phyloP scores from a whole-genome alignment of 139 green algal species.

The Chlorella sorokiniana region DNA sequence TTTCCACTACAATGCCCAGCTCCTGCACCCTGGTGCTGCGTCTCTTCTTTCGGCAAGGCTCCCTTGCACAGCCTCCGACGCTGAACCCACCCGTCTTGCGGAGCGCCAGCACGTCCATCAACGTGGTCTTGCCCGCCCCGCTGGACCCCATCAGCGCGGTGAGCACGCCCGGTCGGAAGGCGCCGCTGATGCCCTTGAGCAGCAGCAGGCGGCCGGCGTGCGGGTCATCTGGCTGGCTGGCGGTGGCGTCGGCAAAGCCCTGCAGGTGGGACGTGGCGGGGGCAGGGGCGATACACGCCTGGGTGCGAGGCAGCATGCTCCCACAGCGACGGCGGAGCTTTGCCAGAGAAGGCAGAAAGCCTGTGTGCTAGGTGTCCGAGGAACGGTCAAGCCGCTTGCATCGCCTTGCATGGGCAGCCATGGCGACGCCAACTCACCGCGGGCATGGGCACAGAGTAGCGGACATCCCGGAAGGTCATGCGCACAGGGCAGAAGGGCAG shows the following conservation, averaged over 20 bases:
- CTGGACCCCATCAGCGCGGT: slow-evolving; percentile 61
- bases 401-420: too few species aligned
- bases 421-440: too few species aligned
- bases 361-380: too few species aligned
- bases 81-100: slow-evolving; percentile 59
- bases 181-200: slow-evolving; percentile 46
- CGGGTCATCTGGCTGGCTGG: not conserved
- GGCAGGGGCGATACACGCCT: slow-evolving; percentile 41
- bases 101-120: slow-evolving; percentile 57
- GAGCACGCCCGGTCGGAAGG: slow-evolving; percentile 55
- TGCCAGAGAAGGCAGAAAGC: too few species aligned
- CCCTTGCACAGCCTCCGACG: slow-evolving; percentile 65
- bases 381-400: too few species aligned
- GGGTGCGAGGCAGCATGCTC: not conserved
- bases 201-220: slow-evolving; percentile 21
- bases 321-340: slow-evolving; percentile 4
- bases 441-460: too few species aligned
- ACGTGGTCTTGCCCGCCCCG: slow-evolving; percentile 52
- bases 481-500: too few species aligned
- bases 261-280: slow-evolving; percentile 50
- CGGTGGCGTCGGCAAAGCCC: not conserved
- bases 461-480: too few species aligned
- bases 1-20: too few species aligned
- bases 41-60: slow-evolving; percentile 57
- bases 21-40: too few species aligned